Evolutionary conservation across 768 basidiomycete species (phyloP).

Genomic region (Phanerochaete sordida): DNA sequence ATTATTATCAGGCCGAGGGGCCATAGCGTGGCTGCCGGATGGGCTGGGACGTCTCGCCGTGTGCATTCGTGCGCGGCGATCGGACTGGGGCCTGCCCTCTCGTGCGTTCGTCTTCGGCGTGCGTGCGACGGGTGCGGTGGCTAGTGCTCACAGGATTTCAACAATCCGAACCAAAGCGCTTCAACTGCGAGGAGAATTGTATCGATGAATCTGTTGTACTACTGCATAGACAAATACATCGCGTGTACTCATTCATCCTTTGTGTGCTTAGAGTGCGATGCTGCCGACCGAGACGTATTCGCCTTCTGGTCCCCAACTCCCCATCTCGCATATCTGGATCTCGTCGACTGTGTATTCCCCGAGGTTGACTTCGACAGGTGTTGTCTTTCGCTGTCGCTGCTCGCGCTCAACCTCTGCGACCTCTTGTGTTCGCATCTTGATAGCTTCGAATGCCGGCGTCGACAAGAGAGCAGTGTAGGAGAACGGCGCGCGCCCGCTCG

Average conservation of each 20-base stretch:
- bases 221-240: constrained; percentile 1
- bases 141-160: constrained; percentile 57
- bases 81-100: constrained; percentile 8
- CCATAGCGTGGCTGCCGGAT: constrained; percentile 6
- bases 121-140: constrained; percentile 12
- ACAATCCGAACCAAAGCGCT: constrained; percentile 53
- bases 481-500: constrained; percentile 35
- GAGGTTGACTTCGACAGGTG: constrained; percentile 38
- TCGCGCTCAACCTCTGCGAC: neutral
- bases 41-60: constrained; percentile 9
- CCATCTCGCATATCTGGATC: constrained; percentile 70
- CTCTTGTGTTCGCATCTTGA: neutral
- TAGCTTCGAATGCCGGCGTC: constrained; percentile 24
- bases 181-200: constrained; percentile 11
- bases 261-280: neutral
- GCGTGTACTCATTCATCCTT: neutral
- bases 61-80: neutral
- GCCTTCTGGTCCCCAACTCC: constrained; percentile 58
- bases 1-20: constrained; percentile 10
- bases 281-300: constrained; percentile 46
- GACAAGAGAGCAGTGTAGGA: constrained; percentile 35
- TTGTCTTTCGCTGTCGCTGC: neutral
- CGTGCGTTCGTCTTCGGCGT: neutral
- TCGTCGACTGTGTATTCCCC: constrained; percentile 53
- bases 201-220: neutral